Conservation (phyloP, 2,329 filamentous ascomycete genomes). For the Rhynchosporium agropyri region DNA sequence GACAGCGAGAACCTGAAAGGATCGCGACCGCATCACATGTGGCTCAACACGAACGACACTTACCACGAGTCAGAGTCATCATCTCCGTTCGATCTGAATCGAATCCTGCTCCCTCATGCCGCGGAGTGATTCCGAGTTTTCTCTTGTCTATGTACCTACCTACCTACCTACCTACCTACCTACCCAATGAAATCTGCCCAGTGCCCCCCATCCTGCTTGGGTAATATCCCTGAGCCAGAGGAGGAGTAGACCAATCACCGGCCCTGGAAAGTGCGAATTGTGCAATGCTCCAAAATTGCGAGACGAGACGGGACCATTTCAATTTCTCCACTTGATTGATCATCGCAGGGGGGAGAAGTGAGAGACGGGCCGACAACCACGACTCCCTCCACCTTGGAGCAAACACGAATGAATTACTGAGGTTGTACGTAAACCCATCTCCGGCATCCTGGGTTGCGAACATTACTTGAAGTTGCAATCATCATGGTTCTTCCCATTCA, state of each 20-base stretch:
- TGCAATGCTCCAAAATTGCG: slow-evolving; percentile 16
- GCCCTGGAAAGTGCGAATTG: slow-evolving; percentile 6
- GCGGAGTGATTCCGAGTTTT: not conserved
- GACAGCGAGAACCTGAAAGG: not conserved
- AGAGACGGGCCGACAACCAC: slow-evolving; percentile 27
- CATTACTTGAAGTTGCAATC: too few species aligned
- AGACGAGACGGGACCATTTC: slow-evolving; percentile 18
- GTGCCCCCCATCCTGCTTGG: not conserved
- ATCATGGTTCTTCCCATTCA: too few species aligned
- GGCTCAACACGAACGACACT: slow-evolving; percentile 1
- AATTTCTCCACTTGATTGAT: slow-evolving; percentile 21
- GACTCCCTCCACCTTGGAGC: not conserved
- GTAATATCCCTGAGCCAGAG: not conserved
- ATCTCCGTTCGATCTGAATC: not conserved
- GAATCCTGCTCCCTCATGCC: not conserved
- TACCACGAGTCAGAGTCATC: slow-evolving; percentile 4
- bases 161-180: not conserved
- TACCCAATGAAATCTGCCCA: slow-evolving; percentile 3
- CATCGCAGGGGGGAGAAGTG: slow-evolving; percentile 25
- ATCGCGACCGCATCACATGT: not conserved
- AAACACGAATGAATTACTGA: not conserved
- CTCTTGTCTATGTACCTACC: not conserved
- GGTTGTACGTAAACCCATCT: not conserved
- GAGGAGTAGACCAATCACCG: slow-evolving; percentile 11
- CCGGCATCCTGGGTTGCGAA: too few species aligned